phyloP scores from a whole-genome alignment of 495 filamentous ascomycete species.

The Jackrogersella multiformis region DNA sequence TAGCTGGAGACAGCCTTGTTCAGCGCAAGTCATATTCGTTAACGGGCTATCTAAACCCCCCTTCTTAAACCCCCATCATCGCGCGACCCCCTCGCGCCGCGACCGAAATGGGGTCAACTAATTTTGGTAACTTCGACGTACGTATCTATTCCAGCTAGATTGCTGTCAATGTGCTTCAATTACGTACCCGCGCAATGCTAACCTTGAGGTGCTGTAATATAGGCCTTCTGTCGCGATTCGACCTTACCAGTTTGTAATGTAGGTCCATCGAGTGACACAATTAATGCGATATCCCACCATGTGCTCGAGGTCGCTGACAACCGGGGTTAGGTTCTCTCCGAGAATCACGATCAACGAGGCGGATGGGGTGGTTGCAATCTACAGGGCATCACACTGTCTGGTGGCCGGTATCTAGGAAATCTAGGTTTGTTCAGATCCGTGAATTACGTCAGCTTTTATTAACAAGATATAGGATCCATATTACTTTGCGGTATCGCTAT shows the following conservation, averaged over 20 bases:
- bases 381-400: conserved; percentile 74
- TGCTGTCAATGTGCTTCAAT: neutral
- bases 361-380: conserved; percentile 75
- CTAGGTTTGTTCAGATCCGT: conserved; percentile 69
- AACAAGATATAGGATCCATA: conserved; percentile 77
- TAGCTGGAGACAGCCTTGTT: conserved; percentile 12
- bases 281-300: conserved; percentile 34
- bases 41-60: conserved; percentile 16
- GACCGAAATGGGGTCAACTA: conserved; percentile 67
- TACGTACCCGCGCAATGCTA: conserved; percentile 2
- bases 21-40: conserved; percentile 9
- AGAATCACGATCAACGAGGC: conserved; percentile 53
- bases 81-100: conserved; percentile 44
- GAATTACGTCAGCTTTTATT: neutral
- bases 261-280: conserved; percentile 55
- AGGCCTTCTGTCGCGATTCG: conserved; percentile 96
- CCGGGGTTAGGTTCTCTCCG: conserved; percentile 55
- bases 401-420: conserved; percentile 75
- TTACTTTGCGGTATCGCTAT: conserved; percentile 83
- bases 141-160: conserved; percentile 48
- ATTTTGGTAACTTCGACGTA: conserved; percentile 92
- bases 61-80: conserved; percentile 1
- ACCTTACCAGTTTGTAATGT: conserved; percentile 98
- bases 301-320: conserved; percentile 16
- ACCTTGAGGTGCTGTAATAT: conserved; percentile 20